These are phyloP conservation scores for Blastocystis sp. DNA, from an alignment of 352 stramenopile genomes.

Conservation along the genomic window DNA sequence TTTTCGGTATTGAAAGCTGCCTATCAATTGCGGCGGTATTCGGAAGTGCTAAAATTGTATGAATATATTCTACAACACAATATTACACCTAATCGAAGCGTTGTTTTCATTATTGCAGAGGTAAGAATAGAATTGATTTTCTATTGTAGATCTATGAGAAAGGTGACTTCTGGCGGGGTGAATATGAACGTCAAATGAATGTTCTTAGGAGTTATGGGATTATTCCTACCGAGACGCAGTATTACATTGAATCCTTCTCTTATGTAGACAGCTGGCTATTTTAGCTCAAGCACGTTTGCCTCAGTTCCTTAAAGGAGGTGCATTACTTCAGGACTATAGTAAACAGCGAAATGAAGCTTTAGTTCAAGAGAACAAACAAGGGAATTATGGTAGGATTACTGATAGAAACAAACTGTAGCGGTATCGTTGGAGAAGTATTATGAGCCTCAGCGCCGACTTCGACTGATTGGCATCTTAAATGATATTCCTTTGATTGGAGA, in stretches of 20 bases:
- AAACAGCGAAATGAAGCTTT: neutral
- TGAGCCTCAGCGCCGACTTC: constrained; percentile 4
- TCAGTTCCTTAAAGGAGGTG: constrained; percentile 18
- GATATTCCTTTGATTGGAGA: neutral
- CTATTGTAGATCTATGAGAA: constrained; percentile 46
- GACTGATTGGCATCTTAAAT: constrained; percentile 8
- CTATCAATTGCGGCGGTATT: neutral
- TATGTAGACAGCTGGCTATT: constrained; percentile 18
- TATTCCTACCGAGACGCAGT: constrained; percentile 39
- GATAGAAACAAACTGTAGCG: neutral
- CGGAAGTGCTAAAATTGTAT: neutral
- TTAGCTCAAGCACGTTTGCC: constrained; percentile 28
- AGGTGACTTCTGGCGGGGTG: constrained; percentile 24
- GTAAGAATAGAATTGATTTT: neutral
- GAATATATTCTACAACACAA: neutral
- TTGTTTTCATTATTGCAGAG: constrained; percentile 23
- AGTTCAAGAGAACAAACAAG: neutral
- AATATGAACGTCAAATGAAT: constrained; percentile 18
- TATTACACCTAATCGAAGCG: neutral
- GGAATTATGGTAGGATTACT: neutral
- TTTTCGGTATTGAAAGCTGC: constrained; percentile 7
- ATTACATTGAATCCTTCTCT: neutral
- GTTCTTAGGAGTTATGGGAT: constrained; percentile 8
- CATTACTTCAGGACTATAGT: neutral
- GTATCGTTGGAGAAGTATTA: constrained; percentile 46